phyloP scores from a whole-genome alignment of 176 grass and related monocot genomes.

The Bonia amplexicaulis region DNA sequence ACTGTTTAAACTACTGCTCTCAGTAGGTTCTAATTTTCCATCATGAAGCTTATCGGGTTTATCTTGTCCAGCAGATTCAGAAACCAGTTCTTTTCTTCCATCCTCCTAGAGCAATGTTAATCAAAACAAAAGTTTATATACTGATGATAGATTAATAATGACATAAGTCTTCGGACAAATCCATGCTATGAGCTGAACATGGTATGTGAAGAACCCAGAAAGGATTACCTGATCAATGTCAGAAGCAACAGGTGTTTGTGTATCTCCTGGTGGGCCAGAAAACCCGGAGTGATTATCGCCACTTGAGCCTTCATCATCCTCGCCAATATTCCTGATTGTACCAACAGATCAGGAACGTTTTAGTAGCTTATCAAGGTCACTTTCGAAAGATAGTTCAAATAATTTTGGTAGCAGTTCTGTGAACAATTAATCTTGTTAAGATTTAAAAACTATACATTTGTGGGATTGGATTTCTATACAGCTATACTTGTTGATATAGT shows the following conservation, averaged over 20 bases:
- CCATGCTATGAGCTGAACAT: conserved; percentile 15
- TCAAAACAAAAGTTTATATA: conserved; percentile 6
- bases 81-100: conserved; percentile 46
- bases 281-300: conserved; percentile 38
- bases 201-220: conserved; percentile 3
- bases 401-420: conserved; percentile 6
- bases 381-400: conserved; percentile 4
- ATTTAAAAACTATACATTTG: background rate
- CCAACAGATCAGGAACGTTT: conserved; percentile 20
- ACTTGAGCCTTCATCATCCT: conserved; percentile 54
- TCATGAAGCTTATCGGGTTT: conserved; percentile 32
- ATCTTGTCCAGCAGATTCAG: conserved; percentile 37
- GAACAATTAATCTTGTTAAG: too few species aligned
- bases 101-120: conserved; percentile 47
- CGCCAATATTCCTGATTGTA: conserved; percentile 70
- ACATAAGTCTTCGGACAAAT: background rate
- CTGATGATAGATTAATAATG: background rate
- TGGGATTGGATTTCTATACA: background rate
- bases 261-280: conserved; percentile 38
- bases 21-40: conserved; percentile 27
- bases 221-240: conserved; percentile 45
- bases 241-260: conserved; percentile 36
- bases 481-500: background rate
- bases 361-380: conserved; percentile 12
- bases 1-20: conserved; percentile 44